Base-by-base conservation (phyloP, 2,329 filamentous ascomycete species). In the Penicillium sp. region DNA sequence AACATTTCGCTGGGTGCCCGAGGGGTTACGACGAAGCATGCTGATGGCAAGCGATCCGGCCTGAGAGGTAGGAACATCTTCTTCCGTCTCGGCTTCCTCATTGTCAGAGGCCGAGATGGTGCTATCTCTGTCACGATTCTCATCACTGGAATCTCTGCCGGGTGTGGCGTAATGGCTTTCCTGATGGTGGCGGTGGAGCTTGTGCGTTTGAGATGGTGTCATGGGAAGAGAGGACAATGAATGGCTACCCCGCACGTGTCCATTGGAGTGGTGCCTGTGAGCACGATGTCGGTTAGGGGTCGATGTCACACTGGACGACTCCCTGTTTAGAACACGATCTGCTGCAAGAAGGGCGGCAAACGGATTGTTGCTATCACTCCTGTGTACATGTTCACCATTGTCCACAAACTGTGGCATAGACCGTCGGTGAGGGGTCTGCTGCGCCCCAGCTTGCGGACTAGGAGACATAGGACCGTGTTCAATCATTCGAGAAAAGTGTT, bases 141-240 rank as follows among this genome's bases (percentile, higher is more conserved):
- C 81, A 21, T 83, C 82, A 3, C 79, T 79, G 15, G 64, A 82
- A 73, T 91, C 80, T 68, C 67, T 73, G 5, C 84, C 82, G 0
- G 89, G 87, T 53, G 89, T 87, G 54, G 88, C 81, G 68, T 90
- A 83, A 4, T 81, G 83, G 17, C 79, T 77, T 52, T 83, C 82
- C 46, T 81, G 79, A 44, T 81, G 83, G 38, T 78, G 76, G 13
- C 80, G 79, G 45, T 81, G 83, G 38, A 78, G 76, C 13, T 81
- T 78, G 54, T 85, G 84, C 48, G 82, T 76, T 15, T 86, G 84
- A 48, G 82, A 80, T 9, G 92, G 92, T 2, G 92, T 96, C 6
- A 88, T 88, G 7, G 92, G 92, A 5, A 97, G 81, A 1, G 93
- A 95, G 0, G 93, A 96, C 75, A 96, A 82, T 49, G 92, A 95